A percentile compares a stretch with the other conserved stretches of the same genome.
These are phyloP conservation scores for Verruconis gallopava DNA, from an alignment of 2,329 filamentous ascomycete genomes.

Conservation along the genomic window DNA sequence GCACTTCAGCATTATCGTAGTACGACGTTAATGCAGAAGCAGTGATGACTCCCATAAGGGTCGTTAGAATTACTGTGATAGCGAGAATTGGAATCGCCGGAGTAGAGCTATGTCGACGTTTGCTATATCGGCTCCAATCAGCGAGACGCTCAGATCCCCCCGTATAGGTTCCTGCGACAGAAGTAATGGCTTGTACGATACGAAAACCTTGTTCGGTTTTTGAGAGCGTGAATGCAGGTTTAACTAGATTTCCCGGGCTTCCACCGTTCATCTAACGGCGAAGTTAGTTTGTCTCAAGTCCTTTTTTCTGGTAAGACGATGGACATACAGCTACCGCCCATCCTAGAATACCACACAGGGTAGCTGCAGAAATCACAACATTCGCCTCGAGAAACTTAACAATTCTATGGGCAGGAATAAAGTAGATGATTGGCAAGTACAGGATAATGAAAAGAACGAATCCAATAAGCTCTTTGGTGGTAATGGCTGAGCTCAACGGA, in stretches of 20 bases:
- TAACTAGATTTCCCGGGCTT: constrained; percentile 12
- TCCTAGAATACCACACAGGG: constrained; percentile 12
- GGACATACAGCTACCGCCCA: constrained; percentile 6
- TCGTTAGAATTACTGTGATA: constrained; percentile 12
- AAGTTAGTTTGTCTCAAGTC: no score
- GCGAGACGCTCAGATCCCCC: constrained; percentile 12
- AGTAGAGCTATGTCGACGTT: constrained; percentile 10
- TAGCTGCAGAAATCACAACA: constrained; percentile 11
- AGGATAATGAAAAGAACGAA: constrained; percentile 13
- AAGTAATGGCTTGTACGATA: constrained; percentile 11
- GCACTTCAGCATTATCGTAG: constrained; percentile 13
- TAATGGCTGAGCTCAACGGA: constrained; percentile 12
- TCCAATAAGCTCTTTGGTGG: constrained; percentile 12
- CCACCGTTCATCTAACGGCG: constrained; percentile 10
- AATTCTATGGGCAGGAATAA: constrained; percentile 13
- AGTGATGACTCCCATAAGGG: constrained; percentile 13
- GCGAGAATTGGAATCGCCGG: constrained; percentile 11
- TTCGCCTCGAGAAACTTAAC: constrained; percentile 12
- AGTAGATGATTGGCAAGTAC: constrained; percentile 14
- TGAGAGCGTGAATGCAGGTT: constrained; percentile 11
- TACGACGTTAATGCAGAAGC: constrained; percentile 15
- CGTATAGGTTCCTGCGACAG: constrained; percentile 13
- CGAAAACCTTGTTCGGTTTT: constrained; percentile 12
- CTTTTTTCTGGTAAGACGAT: no score
- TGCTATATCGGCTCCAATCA: constrained; percentile 13